Percentiles rank a stretch among this genome's conserved stretches.
phyloP scores from a whole-genome alignment of 495 filamentous ascomycete species.

The Aspergillus asperescens region DNA sequence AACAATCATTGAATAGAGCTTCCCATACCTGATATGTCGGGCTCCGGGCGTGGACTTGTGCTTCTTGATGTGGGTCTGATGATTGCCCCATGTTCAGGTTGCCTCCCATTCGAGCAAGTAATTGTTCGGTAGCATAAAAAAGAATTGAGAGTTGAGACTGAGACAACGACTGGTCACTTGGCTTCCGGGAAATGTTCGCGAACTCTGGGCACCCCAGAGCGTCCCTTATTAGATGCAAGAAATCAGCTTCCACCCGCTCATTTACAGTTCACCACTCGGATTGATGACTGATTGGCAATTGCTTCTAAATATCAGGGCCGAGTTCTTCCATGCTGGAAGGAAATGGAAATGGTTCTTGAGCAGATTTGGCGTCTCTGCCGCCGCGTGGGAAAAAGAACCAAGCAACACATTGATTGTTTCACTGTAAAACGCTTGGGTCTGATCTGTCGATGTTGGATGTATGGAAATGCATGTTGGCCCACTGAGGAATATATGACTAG shows the following conservation, averaged over 20 bases:
- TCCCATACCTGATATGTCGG: background rate
- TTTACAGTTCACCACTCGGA: no score
- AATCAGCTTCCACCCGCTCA: no score
- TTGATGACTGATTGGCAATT: no score
- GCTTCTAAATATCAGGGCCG: no score
- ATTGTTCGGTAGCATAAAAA: no score
- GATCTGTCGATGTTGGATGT: conserved; percentile 10
- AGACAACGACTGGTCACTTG: background rate
- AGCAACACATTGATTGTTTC: background rate
- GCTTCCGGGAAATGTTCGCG: background rate
- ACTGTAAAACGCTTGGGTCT: background rate
- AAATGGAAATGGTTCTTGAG: no score
- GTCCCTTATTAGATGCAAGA: background rate
- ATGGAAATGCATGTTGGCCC: background rate
- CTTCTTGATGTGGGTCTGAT: background rate
- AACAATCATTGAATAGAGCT: background rate
- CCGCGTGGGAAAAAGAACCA: background rate
- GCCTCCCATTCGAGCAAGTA: no score
- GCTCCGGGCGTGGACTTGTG: background rate
- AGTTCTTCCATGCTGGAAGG: no score
- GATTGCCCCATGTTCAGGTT: no score
- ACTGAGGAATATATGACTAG: conserved; percentile 6
- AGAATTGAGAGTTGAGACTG: no score
- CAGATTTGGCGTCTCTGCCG: background rate
- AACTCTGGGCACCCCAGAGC: background rate